Evolutionary conservation across 169 alveolate species (phyloP), one percentile per base, ranked within the genome.

Genomic region (Babesia bigemina): DNA sequence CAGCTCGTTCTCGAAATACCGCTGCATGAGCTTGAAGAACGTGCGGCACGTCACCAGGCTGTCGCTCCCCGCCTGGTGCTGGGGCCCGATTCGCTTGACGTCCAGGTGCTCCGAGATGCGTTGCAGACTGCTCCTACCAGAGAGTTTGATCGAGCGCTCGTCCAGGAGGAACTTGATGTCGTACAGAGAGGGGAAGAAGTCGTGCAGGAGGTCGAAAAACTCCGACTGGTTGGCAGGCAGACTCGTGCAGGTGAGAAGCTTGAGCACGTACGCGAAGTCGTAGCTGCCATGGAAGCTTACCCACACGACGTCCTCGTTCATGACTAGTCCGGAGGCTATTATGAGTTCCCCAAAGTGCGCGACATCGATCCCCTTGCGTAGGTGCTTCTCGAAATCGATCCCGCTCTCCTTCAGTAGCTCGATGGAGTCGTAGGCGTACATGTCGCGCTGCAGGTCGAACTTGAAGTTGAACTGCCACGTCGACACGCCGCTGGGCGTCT

Each of bases 41-140:
- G 97, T 96, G 33, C 95, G 86, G 60, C 97, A 91, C 1, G 99
- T 98, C 42, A 98, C 97, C 21, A 95, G 90, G 24, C 97, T 92
- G 84, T 98, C 99, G 74, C 99, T 95, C 56, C 99, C 99, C 4
- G 99, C 99, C 85, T 97, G 98, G 75, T 98, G 99, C 58, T 92
- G 97, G 57, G 95, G 95, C 28, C 99, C 99, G 19, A 96, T 91
- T 63, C 99, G 88, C 71, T 92, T 90, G 16, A 96, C 95, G 62
- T 92, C 90, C 67, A 95, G 88, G 50, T 77, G 91, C 55, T 91
- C 96, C 62, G 97, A 95, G 13, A 94, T 72, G 78, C 93, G 83
- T 67, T 92, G 95, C 44, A 95, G 84, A 0, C 97, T 93, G 66
- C 87, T 86, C 48, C 94, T 45, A 39, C 96, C 86, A 29, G 85